Conservation (phyloP, 306 rosid species). For the Glycine latifolia region DNA sequence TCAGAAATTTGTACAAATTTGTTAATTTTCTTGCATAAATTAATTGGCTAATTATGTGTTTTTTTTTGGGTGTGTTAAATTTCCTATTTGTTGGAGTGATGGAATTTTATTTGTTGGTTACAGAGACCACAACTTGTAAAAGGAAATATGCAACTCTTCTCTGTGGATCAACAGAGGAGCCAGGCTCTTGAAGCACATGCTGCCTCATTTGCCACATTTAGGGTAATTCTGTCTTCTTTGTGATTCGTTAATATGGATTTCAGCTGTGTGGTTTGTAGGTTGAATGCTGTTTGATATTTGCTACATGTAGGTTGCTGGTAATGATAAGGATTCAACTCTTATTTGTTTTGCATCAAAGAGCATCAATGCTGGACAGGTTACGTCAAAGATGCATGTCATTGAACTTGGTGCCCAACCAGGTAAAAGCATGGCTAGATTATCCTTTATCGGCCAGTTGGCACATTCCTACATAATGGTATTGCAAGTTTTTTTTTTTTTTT, state of each 20-base stretch:
- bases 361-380: constrained; percentile 76
- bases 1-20: not conserved
- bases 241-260: constrained; percentile 37
- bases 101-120: constrained; percentile 33
- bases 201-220: constrained; percentile 75
- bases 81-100: constrained; percentile 37
- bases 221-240: constrained; percentile 52
- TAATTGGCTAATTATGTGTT: too few relatives aligned
- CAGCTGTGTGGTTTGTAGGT: constrained; percentile 38
- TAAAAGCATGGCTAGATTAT: constrained; percentile 41
- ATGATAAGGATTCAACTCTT: constrained; percentile 74
- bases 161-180: constrained; percentile 85
- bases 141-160: constrained; percentile 89
- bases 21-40: not conserved
- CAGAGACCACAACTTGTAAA: constrained; percentile 86
- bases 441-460: constrained; percentile 14
- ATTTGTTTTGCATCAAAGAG: constrained; percentile 80
- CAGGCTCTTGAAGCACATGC: constrained; percentile 96
- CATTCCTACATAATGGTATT: constrained; percentile 7
- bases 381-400: constrained; percentile 82
- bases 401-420: constrained; percentile 96
- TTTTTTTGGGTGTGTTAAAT: too few relatives aligned
- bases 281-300: constrained; percentile 35
- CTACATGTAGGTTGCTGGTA: constrained; percentile 68
- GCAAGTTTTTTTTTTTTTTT: not conserved